phyloP scores from a whole-genome alignment of 108 stramenopile genomes.

The Skeletonema costatum region DNA sequence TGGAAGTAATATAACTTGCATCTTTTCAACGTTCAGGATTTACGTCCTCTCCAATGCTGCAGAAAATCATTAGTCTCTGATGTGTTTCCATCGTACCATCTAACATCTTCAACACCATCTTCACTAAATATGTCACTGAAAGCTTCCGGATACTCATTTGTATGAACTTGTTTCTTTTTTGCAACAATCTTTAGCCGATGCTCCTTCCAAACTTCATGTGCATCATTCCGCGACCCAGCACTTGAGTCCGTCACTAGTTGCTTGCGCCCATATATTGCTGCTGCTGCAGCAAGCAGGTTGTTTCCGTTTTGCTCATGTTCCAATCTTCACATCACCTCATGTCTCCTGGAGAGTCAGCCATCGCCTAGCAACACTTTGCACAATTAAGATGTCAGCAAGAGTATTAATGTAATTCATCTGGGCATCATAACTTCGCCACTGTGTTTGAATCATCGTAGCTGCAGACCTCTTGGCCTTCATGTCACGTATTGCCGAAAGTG shows the following conservation, averaged over 20 bases:
- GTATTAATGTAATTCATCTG: slow-evolving; percentile 64
- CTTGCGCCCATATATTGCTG: neutral
- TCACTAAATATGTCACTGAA: slow-evolving; percentile 19
- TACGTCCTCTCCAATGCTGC: slow-evolving; percentile 34
- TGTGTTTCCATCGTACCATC: slow-evolving; percentile 42
- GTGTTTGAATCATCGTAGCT: slow-evolving; percentile 64
- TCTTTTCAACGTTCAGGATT: neutral
- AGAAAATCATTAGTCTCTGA: slow-evolving; percentile 47
- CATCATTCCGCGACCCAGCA: neutral
- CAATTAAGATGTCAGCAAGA: slow-evolving; percentile 63
- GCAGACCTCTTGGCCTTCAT: slow-evolving; percentile 46
- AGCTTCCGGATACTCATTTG: slow-evolving; percentile 2
- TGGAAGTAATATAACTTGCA: neutral
- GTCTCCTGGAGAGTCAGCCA: slow-evolving; percentile 50
- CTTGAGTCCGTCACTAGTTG: slow-evolving; percentile 5
- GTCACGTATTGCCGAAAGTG: slow-evolving; percentile 34
- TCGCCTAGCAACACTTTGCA: slow-evolving; percentile 67
- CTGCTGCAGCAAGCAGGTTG: neutral
- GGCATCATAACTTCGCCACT: slow-evolving; percentile 59
- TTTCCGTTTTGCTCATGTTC: slow-evolving; percentile 3
- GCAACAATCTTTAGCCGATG: slow-evolving; percentile 20
- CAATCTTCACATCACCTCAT: slow-evolving; percentile 3
- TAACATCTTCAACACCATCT: slow-evolving; percentile 10
- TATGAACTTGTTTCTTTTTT: slow-evolving; percentile 1
- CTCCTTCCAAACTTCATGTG: slow-evolving; percentile 18